Percentiles rank a stretch among this genome's conserved stretches.
Evolutionary conservation across 768 basidiomycete species (phyloP).

Genomic region (Tylopilus intermedius): DNA sequence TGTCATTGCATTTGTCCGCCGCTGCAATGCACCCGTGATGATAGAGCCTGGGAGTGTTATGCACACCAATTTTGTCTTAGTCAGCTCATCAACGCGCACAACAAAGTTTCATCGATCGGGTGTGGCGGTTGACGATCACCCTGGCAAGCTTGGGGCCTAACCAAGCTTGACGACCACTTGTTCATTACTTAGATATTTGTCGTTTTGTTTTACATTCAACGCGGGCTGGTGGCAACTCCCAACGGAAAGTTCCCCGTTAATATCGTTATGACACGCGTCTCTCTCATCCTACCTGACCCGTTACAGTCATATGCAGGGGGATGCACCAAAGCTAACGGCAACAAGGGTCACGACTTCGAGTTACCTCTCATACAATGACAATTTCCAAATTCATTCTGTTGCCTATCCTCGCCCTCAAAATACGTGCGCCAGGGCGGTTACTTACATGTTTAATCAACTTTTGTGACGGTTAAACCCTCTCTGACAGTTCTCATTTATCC

Average conservation of each 20-base stretch:
- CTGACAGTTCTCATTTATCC: slow-evolving; percentile 31
- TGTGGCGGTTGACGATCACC: slow-evolving; percentile 20
- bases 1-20: slow-evolving; percentile 19
- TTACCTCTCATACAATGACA: slow-evolving; percentile 12
- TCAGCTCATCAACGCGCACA: slow-evolving; percentile 13
- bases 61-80: slow-evolving; percentile 11
- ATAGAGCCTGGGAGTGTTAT: slow-evolving; percentile 13
- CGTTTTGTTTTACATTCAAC: slow-evolving; percentile 11
- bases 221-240: slow-evolving; percentile 7
- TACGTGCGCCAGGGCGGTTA: slow-evolving; percentile 24
- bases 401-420: slow-evolving; percentile 18
- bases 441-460: slow-evolving; percentile 18
- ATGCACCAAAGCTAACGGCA: slow-evolving; percentile 23
- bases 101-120: slow-evolving; percentile 12
- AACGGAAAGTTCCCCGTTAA: slow-evolving; percentile 25
- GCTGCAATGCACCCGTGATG: slow-evolving; percentile 13
- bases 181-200: slow-evolving; percentile 1
- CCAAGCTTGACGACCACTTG: slow-evolving; percentile 15
- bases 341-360: slow-evolving; percentile 12
- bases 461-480: slow-evolving; percentile 22
- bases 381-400: slow-evolving; percentile 20
- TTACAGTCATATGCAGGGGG: slow-evolving; percentile 35
- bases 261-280: slow-evolving; percentile 28
- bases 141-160: slow-evolving; percentile 14
- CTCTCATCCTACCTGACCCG: slow-evolving; percentile 19